These are phyloP conservation scores for Macrophomina tecta DNA, from an alignment of 2,329 filamentous ascomycete species.

Conservation along the genomic window DNA sequence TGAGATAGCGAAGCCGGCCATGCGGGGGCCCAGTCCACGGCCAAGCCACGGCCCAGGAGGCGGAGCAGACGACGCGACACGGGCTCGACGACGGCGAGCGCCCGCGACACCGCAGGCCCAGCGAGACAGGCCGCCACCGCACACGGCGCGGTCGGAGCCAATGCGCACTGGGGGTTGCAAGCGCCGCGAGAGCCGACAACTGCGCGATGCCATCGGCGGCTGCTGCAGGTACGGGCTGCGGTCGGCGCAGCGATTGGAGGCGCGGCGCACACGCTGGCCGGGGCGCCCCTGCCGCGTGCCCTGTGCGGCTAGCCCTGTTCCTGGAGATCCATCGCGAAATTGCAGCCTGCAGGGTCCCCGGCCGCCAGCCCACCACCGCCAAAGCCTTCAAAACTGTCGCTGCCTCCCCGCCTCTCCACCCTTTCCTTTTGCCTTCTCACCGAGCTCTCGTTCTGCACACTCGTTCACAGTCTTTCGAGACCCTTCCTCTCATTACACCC, in stretches of 20 bases:
- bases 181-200: constrained; percentile 1
- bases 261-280: not conserved
- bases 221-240: constrained; percentile 15
- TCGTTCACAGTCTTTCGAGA: constrained; percentile 42
- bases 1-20: constrained; percentile 14
- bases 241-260: not conserved
- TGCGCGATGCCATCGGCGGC: not conserved
- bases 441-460: constrained; percentile 36
- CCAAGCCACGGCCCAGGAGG: constrained; percentile 16
- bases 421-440: constrained; percentile 36
- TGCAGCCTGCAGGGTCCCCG: constrained; percentile 18
- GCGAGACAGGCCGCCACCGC: constrained; percentile 10
- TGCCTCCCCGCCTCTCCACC: constrained; percentile 29
- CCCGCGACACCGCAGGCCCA: not conserved
- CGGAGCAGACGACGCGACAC: constrained; percentile 10
- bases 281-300: constrained; percentile 6
- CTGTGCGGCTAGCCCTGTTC: constrained; percentile 18
- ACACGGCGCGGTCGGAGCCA: not conserved
- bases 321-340: constrained; percentile 26
- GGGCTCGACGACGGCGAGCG: constrained; percentile 21
- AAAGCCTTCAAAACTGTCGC: constrained; percentile 8
- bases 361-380: not conserved
- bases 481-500: constrained; percentile 41
- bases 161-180: constrained; percentile 5
- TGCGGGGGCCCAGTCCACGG: not conserved